Percentiles rank a stretch among this genome's conserved stretches.
phyloP scores from a whole-genome alignment of 805 yeast species.

The Candida sanyiensis region DNA sequence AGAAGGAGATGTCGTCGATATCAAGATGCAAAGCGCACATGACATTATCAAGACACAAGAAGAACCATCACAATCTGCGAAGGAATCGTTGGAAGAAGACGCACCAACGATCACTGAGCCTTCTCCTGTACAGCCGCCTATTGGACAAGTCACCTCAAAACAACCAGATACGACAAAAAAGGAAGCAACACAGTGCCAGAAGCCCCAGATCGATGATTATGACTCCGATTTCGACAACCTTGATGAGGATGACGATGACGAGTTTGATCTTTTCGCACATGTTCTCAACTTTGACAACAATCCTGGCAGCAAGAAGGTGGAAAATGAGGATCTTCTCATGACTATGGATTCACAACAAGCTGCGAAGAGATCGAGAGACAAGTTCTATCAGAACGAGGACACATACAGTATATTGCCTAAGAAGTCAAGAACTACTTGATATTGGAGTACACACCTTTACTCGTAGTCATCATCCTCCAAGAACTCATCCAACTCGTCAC shows the following conservation, averaged over 20 bases:
- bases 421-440: neutral
- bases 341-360: constrained; percentile 13
- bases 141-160: neutral
- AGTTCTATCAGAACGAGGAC: constrained; percentile 10
- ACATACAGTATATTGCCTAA: neutral
- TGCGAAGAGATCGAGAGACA: constrained; percentile 13
- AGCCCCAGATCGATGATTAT: constrained; percentile 2
- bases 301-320: constrained; percentile 11
- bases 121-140: neutral
- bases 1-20: constrained; percentile 21
- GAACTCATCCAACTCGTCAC: constrained; percentile 9
- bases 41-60: constrained; percentile 26
- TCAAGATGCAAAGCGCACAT: constrained; percentile 40
- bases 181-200: neutral
- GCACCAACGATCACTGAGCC: neutral
- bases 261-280: constrained; percentile 17
- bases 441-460: neutral
- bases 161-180: neutral
- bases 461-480: constrained; percentile 14
- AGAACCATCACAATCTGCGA: too few species aligned
- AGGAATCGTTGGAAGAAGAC: too few species aligned
- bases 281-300: constrained; percentile 17
- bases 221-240: constrained; percentile 22
- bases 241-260: constrained; percentile 20
- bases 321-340: constrained; percentile 18